Evolutionary conservation across 2,329 filamentous ascomycete genomes (phyloP), one percentile per base, ranked within the genome.

Genomic region (Scortechinia acanthostroma): DNA sequence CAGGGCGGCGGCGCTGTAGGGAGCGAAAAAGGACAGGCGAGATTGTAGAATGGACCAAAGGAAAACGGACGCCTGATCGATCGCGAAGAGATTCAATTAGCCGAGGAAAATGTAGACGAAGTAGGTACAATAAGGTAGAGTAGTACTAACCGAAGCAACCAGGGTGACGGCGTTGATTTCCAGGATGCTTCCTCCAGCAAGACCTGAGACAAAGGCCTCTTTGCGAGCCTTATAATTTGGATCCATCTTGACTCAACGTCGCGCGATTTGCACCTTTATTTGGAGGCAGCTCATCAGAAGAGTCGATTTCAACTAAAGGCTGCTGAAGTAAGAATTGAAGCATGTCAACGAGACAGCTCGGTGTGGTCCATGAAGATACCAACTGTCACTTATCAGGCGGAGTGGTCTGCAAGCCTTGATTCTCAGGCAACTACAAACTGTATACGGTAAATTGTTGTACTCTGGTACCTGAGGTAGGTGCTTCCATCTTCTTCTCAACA

Each of bases 101-200:
- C n/a, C n/a, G n/a, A n/a, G n/a, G 10, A 30, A 10, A 30, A n/a
- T 30, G 25, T 30, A 10, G 25, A n/a, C n/a, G 10, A 30, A 40
- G 6, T 15, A 17, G 20, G 6, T 10, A 13, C 17, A 13, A 40
- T 40, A 15, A 40, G 17, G 20, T 10, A 40, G 35, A 40, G 35
- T 17, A 40, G 17, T 40, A 56, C 68, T 52, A 69, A 85, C 81
- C 55, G 81, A 73, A 56, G 80, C 77, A 51, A 83, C 74, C 42
- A 80, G 65, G 33, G 79, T 77, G 47, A 86, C 76, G 46, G 67
- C 64, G 55, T 83, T 83, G 63, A 86, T 81, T 54, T 86, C 81
- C 54, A 68, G 69, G 45, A 84, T 73, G 43, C 69, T 72, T 48
- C 81, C 77, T 23, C 81, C 81, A 3, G 73, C 70, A 17, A 82